phyloP scores from a whole-genome alignment of 2,329 filamentous ascomycete genomes.

The Clarireedia hainanense region DNA sequence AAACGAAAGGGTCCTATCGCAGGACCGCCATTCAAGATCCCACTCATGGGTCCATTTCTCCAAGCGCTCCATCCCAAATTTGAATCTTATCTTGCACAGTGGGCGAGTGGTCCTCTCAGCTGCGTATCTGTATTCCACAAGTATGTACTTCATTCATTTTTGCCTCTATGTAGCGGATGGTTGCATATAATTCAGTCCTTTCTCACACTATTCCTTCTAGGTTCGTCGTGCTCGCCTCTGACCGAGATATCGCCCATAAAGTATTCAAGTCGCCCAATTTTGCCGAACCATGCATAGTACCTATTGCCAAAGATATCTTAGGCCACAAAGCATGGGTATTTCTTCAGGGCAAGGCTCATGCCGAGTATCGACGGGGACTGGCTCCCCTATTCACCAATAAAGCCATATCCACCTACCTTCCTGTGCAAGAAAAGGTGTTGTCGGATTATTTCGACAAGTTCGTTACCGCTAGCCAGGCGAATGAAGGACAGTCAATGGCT shows the following conservation, averaged over 20 bases:
- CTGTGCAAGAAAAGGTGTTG: constrained; percentile 66
- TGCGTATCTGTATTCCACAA: constrained; percentile 58
- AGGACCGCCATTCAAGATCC: constrained; percentile 57
- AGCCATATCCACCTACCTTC: constrained; percentile 53
- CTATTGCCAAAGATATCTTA: constrained; percentile 66
- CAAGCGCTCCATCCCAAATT: constrained; percentile 70
- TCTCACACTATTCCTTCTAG: no score
- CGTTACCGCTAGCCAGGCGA: constrained; percentile 46
- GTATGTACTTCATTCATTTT: no score
- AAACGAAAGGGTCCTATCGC: constrained; percentile 53
- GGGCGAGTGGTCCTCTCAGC: constrained; percentile 69
- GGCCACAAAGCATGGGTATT: constrained; percentile 72
- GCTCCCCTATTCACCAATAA: constrained; percentile 52
- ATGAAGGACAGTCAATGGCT: constrained; percentile 47
- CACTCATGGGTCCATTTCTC: constrained; percentile 68
- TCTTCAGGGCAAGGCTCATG: constrained; percentile 66
- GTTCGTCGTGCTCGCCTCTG: no score
- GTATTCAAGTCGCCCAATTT: constrained; percentile 59
- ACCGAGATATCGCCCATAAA: no score
- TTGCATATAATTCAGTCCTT: no score
- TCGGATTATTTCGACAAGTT: constrained; percentile 63
- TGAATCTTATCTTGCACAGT: constrained; percentile 65
- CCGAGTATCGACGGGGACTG: constrained; percentile 70
- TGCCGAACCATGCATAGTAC: constrained; percentile 71
- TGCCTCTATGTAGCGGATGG: no score